A percentile compares a stretch with the other conserved stretches of the same genome.
phyloP scores from a whole-genome alignment of 2,329 filamentous ascomycete genomes.

The Apiospora saccharicola region DNA sequence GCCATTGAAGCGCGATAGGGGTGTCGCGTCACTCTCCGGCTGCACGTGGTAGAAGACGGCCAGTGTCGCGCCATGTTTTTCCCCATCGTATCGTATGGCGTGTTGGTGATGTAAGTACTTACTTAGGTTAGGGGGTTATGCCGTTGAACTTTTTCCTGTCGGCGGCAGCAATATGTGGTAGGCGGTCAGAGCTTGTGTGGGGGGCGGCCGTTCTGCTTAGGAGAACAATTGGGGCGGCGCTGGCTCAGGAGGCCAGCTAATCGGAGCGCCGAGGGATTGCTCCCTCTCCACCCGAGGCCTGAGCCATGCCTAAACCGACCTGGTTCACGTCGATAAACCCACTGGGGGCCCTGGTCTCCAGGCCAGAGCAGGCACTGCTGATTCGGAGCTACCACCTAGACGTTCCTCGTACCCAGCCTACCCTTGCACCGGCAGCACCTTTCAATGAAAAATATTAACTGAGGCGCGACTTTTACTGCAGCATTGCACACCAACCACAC shows the following conservation, averaged over 20 bases:
- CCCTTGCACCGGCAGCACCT: not conserved
- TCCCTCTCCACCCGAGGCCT: not conserved
- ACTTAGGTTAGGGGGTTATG: not conserved
- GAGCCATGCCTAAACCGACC: constrained; percentile 5
- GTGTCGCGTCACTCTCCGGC: not conserved
- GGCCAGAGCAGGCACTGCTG: not conserved
- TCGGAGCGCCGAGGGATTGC: not conserved
- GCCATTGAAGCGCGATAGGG: not conserved
- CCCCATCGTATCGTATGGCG: not conserved
- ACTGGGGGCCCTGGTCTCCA: not conserved
- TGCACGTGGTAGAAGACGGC: not conserved
- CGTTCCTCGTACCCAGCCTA: not conserved
- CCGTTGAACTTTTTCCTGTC: not conserved
- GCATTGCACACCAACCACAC: not conserved
- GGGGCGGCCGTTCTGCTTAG: not conserved
- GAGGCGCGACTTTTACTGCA: constrained; percentile 19
- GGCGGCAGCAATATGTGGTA: not conserved
- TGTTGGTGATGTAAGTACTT: constrained; percentile 1
- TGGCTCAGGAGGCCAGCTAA: not conserved
- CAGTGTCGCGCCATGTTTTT: constrained; percentile 8
- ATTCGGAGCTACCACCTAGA: not conserved
- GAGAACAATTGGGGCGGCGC: not conserved
- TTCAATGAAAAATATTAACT: constrained; percentile 1
- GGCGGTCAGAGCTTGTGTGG: constrained; percentile 20
- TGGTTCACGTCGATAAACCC: constrained; percentile 3